These are phyloP conservation scores for Handroanthus guayacan DNA, from an alignment of 257 asterid genomes.

Conservation along the genomic window DNA sequence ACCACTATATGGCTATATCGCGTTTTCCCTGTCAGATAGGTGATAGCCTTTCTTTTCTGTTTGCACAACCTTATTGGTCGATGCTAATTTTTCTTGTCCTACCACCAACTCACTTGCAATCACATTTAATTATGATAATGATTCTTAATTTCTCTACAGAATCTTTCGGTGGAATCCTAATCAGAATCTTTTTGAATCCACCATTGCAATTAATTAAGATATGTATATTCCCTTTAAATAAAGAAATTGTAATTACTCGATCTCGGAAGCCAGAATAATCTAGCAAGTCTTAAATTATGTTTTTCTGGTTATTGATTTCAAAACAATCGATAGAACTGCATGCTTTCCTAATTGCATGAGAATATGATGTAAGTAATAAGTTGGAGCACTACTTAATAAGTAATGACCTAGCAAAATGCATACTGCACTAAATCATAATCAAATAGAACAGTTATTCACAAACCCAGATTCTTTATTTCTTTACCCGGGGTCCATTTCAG, in stretches of 20 bases:
- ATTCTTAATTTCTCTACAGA: background rate
- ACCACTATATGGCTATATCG: background rate
- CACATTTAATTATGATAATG: background rate
- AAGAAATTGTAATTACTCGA: background rate
- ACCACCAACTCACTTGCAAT: background rate
- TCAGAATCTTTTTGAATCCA: conserved; percentile 45
- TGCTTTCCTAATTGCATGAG: too few relatives aligned
- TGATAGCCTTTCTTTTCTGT: background rate
- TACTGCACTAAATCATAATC: too few relatives aligned
- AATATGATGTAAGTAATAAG: too few relatives aligned
- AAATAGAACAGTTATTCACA: too few relatives aligned
- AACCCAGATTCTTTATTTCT: too few relatives aligned
- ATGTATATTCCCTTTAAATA: background rate
- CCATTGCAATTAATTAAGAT: conserved; percentile 27
- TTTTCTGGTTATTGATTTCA: too few relatives aligned
- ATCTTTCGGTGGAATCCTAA: conserved; percentile 45
- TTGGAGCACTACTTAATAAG: too few relatives aligned
- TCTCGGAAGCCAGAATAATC: too few relatives aligned
- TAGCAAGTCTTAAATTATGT: too few relatives aligned
- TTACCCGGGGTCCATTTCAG: too few relatives aligned
- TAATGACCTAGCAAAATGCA: too few relatives aligned
- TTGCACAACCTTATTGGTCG: background rate
- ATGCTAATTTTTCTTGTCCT: background rate
- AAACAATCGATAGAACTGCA: too few relatives aligned
- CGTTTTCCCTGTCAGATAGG: background rate